These are phyloP conservation scores for Gymnopilus dilepis DNA, from an alignment of 768 basidiomycete species.

Conservation along the genomic window DNA sequence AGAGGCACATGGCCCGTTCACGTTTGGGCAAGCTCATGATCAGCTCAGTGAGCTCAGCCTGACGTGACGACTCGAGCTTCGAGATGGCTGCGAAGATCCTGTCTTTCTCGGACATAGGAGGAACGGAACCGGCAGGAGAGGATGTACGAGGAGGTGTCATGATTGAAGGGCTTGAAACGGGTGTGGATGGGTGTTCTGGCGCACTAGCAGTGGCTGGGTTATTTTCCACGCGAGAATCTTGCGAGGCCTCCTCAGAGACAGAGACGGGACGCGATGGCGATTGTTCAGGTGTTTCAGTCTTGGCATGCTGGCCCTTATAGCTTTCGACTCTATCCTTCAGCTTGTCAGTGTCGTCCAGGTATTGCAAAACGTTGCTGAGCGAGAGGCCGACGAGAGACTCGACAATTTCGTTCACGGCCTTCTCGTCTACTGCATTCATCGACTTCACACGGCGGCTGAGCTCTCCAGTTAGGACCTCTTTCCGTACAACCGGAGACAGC, in stretches of 20 bases:
- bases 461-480: slow-evolving; percentile 85
- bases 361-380: slow-evolving; percentile 77
- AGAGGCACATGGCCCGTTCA: slow-evolving; percentile 89
- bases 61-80: slow-evolving; percentile 64
- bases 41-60: slow-evolving; percentile 73
- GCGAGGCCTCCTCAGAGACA: slow-evolving; percentile 44
- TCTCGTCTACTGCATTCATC: slow-evolving; percentile 53
- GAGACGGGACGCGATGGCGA: slow-evolving; percentile 52
- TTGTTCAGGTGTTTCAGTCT: slow-evolving; percentile 44
- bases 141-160: slow-evolving; percentile 85
- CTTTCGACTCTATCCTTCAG: slow-evolving; percentile 66
- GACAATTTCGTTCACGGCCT: slow-evolving; percentile 69
- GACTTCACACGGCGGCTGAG: slow-evolving; percentile 74
- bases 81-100: slow-evolving; percentile 71
- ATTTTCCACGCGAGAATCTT: slow-evolving; percentile 73
- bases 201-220: slow-evolving; percentile 81
- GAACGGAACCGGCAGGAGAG: slow-evolving; percentile 72
- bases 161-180: slow-evolving; percentile 77
- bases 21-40: slow-evolving; percentile 87
- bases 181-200: slow-evolving; percentile 90
- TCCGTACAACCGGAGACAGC: slow-evolving; percentile 86
- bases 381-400: slow-evolving; percentile 74
- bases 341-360: slow-evolving; percentile 71
- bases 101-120: slow-evolving; percentile 71
- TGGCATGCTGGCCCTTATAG: slow-evolving; percentile 36